Evolutionary conservation across 345 rosid species (phyloP).

Genomic region (Citropsis articulata): DNA sequence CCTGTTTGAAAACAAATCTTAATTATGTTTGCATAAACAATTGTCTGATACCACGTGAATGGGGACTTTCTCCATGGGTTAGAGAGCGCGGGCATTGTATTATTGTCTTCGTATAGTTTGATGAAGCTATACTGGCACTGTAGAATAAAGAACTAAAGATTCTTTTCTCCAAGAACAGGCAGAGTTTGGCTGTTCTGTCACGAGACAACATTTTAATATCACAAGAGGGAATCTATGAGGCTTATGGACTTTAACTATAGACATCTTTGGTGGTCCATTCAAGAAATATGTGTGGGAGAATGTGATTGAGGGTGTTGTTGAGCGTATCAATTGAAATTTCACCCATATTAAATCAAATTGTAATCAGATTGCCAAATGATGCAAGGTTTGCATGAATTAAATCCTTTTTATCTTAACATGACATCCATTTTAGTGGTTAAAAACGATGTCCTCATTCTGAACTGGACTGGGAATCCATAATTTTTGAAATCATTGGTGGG

Average conservation of each 20-base stretch:
- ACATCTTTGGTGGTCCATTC: conserved; percentile 12
- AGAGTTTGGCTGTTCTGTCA: conserved; percentile 57
- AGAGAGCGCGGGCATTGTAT: neutral
- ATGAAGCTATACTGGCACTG: conserved; percentile 18
- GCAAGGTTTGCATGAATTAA: neutral
- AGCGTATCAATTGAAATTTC: neutral
- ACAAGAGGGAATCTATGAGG: conserved; percentile 24
- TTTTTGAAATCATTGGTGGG: neutral
- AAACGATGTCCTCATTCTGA: neutral
- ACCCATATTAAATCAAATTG: neutral
- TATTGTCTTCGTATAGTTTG: neutral
- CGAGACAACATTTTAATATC: conserved; percentile 24
- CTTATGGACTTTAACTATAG: conserved; percentile 5
- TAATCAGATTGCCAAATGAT: neutral
- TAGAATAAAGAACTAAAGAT: conserved; percentile 16
- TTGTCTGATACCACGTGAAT: conserved; percentile 24
- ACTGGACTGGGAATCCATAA: neutral
- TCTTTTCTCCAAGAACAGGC: conserved; percentile 29
- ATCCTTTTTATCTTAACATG: neutral
- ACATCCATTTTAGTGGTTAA: neutral
- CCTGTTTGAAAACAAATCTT: neutral
- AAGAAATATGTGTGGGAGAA: neutral
- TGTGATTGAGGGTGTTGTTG: neutral
- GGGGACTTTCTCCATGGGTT: conserved; percentile 25
- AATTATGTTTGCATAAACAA: neutral